A percentile compares a stretch with the other conserved stretches of the same genome.
Evolutionary conservation across 768 basidiomycete species (phyloP).

Genomic region (Amanita fuliginea): DNA sequence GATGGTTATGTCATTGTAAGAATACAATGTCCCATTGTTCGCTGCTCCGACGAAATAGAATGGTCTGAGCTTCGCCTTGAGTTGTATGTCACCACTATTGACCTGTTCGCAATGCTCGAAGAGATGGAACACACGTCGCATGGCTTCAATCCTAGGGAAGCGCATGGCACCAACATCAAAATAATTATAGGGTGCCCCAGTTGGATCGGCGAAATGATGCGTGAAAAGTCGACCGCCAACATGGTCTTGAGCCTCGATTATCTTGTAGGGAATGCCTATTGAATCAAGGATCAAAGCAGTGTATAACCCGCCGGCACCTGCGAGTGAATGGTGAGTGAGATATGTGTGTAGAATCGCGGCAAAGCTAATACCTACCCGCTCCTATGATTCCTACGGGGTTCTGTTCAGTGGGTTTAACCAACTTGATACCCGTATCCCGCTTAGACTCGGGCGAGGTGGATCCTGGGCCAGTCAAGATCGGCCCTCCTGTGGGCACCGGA

Average conservation of each 20-base stretch:
- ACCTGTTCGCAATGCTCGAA: slow-evolving; percentile 8
- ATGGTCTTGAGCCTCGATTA: slow-evolving; percentile 17
- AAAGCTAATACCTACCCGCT: background rate
- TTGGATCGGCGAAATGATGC: slow-evolving; percentile 12
- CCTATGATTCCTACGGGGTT: background rate
- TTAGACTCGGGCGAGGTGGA: background rate
- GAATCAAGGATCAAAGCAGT: slow-evolving; percentile 18
- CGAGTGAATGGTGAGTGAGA: slow-evolving; percentile 1
- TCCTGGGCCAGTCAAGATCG: background rate
- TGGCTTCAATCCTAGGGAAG: slow-evolving; percentile 18
- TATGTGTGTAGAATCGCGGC: background rate
- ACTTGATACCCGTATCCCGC: background rate
- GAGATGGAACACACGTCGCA: slow-evolving; percentile 18
- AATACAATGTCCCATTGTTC: background rate
- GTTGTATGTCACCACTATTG: slow-evolving; percentile 2
- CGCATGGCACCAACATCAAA: slow-evolving; percentile 24
- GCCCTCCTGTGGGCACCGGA: background rate
- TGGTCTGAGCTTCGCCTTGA: background rate
- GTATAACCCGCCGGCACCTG: slow-evolving; percentile 18
- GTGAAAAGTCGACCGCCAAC: slow-evolving; percentile 20
- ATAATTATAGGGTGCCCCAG: slow-evolving; percentile 2
- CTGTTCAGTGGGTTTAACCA: background rate
- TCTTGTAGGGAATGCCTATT: slow-evolving; percentile 16
- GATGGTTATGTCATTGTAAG: background rate
- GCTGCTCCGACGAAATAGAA: slow-evolving; percentile 1